Base-by-base conservation (phyloP, 176 grass and related monocot species). In the Lolium multiflorum region DNA sequence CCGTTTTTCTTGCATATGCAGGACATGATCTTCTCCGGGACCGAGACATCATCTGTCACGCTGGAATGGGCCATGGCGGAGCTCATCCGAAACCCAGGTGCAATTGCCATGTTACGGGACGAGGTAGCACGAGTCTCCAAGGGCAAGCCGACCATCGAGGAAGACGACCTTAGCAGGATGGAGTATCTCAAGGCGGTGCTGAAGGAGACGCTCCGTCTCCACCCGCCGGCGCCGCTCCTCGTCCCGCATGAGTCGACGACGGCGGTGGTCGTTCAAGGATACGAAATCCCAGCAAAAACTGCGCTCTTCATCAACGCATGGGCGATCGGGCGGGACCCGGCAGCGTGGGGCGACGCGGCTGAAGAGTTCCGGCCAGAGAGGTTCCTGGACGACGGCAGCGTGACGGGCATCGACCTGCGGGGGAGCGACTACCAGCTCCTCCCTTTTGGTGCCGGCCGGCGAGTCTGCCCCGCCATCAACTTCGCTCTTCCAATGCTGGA, bases 31-130 rank as follows among this genome's bases (percentile, higher is more conserved):
- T 79, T 68, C 18, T 89, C 94, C 24, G 94, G 82, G 16, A 94
- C 91, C 0, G 94, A 90, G 4, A 97, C 94, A 11, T 84, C 89
- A 15, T 80, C 78, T 0, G 24, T 65, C 12, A 81, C 76, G 11
- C 21, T 94, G 59, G 90, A 97, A 69, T 94, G 94, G 94, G 15
- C 71, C 70, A 94, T 97, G 92, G 84, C 90, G 8, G 94, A 94
- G 83, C 83, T 94, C 20, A 28, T 83, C 9, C 54, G 64, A 1
- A 90, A 90, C 88, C 94, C 92, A 1, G 63, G 22, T 18, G 89
- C 82, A 66, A 82, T 97, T 92, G n/a, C 69, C 73, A 94, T 85
- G 77, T 80, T 90, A 24, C 86, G 83, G 26, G 80, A 76, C 5
- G 94, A 94, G 76, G 72, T 94, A 56, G 15, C 22, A 7, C 51